These are phyloP conservation scores for Vaucheria bursata DNA, from an alignment of 352 stramenopile genomes.

Conservation along the genomic window DNA sequence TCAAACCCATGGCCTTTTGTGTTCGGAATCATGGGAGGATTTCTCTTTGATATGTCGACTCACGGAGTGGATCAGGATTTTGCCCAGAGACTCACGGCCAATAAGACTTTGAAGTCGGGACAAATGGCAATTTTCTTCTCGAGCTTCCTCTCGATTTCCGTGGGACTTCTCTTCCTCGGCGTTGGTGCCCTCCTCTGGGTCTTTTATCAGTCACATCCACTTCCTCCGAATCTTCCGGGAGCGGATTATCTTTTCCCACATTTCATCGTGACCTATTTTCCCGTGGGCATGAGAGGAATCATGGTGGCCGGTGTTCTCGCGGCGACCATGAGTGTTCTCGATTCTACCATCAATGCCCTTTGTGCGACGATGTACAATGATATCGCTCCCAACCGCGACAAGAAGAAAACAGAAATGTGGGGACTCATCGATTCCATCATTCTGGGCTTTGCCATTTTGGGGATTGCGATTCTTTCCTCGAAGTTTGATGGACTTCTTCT, in stretches of 20 bases:
- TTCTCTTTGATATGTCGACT: not conserved
- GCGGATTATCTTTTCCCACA: not conserved
- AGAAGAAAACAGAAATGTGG: too few relatives aligned
- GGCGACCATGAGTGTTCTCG: not conserved
- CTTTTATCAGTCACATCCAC: not conserved
- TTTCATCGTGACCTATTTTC: not conserved
- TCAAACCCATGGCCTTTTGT: not conserved
- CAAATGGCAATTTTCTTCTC: not conserved
- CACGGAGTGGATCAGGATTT: not conserved
- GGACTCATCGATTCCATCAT: too few relatives aligned
- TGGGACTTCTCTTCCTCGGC: not conserved
- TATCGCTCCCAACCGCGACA: not conserved
- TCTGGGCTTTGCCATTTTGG: too few relatives aligned
- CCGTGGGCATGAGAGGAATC: not conserved
- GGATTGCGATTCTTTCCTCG: too few relatives aligned
- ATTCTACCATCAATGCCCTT: not conserved
- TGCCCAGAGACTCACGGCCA: not conserved
- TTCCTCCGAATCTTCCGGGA: not conserved
- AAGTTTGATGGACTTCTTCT: too few relatives aligned
- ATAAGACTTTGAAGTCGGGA: not conserved
- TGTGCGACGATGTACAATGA: not conserved
- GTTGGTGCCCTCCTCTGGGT: not conserved
- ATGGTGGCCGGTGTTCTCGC: not conserved
- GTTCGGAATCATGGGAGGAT: not conserved
- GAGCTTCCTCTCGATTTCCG: not conserved